phyloP scores from a whole-genome alignment of 1,139 yeast species.

The Yamadazyma sp. region DNA sequence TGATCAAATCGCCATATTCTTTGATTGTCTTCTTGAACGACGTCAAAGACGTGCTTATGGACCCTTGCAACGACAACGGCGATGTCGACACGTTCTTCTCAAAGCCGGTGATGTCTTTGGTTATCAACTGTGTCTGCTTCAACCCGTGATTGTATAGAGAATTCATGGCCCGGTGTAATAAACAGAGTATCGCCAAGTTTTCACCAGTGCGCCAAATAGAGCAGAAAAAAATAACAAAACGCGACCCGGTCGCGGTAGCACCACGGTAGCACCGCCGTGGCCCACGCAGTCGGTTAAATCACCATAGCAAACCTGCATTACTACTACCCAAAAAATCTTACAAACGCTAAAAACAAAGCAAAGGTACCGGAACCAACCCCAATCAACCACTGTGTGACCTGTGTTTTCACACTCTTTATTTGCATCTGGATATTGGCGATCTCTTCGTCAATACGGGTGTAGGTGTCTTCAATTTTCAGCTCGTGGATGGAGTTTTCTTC shows the following conservation, averaged over 20 bases:
- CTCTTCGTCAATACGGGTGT: constrained; percentile 93
- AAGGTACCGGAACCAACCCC: constrained; percentile 98
- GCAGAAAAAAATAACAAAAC: no score
- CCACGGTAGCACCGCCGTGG: neutral
- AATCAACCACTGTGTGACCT: constrained; percentile 95
- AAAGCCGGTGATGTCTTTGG: constrained; percentile 65
- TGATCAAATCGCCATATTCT: constrained; percentile 68
- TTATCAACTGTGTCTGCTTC: constrained; percentile 74
- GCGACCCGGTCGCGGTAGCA: neutral
- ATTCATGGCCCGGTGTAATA: constrained; percentile 45
- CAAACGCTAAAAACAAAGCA: constrained; percentile 88
- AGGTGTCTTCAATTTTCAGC: constrained; percentile 90
- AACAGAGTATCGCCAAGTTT: neutral
- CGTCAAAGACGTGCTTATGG: constrained; percentile 79
- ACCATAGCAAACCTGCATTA: no score
- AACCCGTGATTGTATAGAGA: constrained; percentile 86
- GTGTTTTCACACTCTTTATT: constrained; percentile 91
- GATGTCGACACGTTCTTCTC: constrained; percentile 67
- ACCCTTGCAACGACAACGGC: constrained; percentile 77
- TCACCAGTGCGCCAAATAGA: neutral
- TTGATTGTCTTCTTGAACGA: constrained; percentile 73
- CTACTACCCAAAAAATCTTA: constrained; percentile 68
- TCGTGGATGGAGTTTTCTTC: constrained; percentile 93
- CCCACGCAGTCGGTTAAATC: no score
- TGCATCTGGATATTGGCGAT: constrained; percentile 93